phyloP scores from a whole-genome alignment of 768 basidiomycete genomes.

The Podaxis rugospora region DNA sequence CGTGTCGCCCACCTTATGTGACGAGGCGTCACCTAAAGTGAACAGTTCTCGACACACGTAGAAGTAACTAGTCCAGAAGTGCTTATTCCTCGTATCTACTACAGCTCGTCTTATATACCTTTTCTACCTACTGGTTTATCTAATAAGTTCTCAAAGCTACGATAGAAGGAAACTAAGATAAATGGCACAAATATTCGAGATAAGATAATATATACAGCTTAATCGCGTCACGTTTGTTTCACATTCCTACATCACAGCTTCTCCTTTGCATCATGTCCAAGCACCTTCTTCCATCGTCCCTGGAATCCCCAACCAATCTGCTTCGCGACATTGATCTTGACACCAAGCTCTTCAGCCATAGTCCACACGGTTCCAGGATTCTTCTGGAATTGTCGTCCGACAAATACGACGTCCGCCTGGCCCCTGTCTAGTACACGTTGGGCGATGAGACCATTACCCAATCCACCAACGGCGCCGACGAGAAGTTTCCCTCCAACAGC shows the following conservation, averaged over 20 bases:
- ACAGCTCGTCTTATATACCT: no score
- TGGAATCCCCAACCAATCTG: slow-evolving; percentile 21
- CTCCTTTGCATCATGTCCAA: slow-evolving; percentile 4
- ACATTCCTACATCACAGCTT: not conserved
- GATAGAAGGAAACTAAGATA: no score
- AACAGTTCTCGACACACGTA: no score
- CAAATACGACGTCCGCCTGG: slow-evolving; percentile 54
- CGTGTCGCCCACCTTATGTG: no score
- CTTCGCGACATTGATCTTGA: slow-evolving; percentile 13
- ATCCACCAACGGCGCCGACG: slow-evolving; percentile 48
- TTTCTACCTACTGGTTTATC: no score
- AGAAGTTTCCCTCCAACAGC: slow-evolving; percentile 33
- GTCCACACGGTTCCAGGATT: slow-evolving; percentile 50
- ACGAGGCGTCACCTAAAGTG: no score
- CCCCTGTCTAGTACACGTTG: slow-evolving; percentile 54
- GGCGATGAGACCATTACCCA: slow-evolving; percentile 51
- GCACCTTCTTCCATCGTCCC: slow-evolving; percentile 13
- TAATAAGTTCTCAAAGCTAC: no score
- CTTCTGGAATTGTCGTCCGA: slow-evolving; percentile 55
- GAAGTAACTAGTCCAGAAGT: no score
- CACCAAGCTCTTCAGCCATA: slow-evolving; percentile 33
- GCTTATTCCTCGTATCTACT: no score
- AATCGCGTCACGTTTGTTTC: no score
- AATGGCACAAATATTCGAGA: no score
- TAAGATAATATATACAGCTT: no score